Base-by-base conservation (phyloP, 2,329 filamentous ascomycete species). In the Ceratocystis papillata region DNA sequence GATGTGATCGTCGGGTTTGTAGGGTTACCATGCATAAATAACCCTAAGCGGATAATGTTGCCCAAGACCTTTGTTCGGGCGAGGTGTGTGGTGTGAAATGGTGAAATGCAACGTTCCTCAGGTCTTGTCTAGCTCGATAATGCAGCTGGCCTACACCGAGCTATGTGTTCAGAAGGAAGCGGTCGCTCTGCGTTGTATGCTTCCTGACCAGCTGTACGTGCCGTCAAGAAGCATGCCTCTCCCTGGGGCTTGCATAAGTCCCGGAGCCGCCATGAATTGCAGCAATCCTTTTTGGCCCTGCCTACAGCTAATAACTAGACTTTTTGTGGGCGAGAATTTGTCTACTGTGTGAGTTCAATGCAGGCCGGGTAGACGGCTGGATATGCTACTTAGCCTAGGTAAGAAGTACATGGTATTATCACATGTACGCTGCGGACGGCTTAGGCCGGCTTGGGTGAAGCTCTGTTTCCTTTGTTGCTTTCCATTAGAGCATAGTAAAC, bases 181-280 rank as follows among this genome's bases (percentile, higher is more conserved):
- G 17, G 17, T 37, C 17, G 55, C 55, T 33, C 55, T 59, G 55
- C 55, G 55, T 59, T 59, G 55, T 59, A 59, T 37, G 17, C 55
- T 59, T 59, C 55, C 55, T 59, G 17, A 37, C 28, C 55, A 59
- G 55, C 55, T 59, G 55, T 59, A 59, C 55, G 55, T 37, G 55
- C 55, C 55, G 55, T 37, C 28, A 30, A 59, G 30, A 59, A 59
- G 55, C 25, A 59, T 59, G 55, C 6, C 5, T 37, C 55, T 59
- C 55, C 55, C 33, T 59, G 15, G 55, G 28, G 33, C 55, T 37
- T 59, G 55, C 55, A 59, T 59, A 37, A 59, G 25, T 1, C 15
- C 28, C 28, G 55, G 53, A 37, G 55, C 55, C 55, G 55, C 55
- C 55, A 59, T 59, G 55, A 28, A 59, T 59, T 37, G n/a, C 55